phyloP scores from a whole-genome alignment of 2,329 filamentous ascomycete species.

The Arachnomyces sp. region DNA sequence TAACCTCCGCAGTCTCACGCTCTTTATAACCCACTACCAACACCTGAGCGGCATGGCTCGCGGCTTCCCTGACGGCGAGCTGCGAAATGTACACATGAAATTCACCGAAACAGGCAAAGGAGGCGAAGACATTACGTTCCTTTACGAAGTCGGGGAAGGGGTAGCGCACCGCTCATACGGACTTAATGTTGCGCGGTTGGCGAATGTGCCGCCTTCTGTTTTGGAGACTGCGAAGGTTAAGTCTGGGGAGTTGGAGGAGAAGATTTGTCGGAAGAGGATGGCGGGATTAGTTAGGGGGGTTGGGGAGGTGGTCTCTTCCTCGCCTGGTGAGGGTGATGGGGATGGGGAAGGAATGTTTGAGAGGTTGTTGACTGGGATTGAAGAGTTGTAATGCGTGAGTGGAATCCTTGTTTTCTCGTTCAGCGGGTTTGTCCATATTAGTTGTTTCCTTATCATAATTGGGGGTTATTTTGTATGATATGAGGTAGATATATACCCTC shows the following conservation, averaged over 20 bases:
- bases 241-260: constrained; percentile 70
- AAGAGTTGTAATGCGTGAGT: constrained; percentile 29
- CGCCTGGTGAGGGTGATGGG: constrained; percentile 7
- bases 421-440: too few species aligned
- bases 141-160: constrained; percentile 87
- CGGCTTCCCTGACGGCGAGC: constrained; percentile 55
- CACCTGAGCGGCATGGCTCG: constrained; percentile 67
- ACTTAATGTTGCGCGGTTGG: constrained; percentile 81
- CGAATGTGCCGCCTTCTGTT: constrained; percentile 68
- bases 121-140: constrained; percentile 75
- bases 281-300: constrained; percentile 26
- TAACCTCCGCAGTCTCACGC: constrained; percentile 65
- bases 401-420: too few species aligned
- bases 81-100: constrained; percentile 90
- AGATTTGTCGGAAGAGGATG: constrained; percentile 58
- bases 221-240: constrained; percentile 73
- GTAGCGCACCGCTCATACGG: constrained; percentile 93
- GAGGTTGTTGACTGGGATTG: constrained; percentile 34
- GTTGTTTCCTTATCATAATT: too few species aligned
- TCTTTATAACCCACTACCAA: constrained; percentile 99
- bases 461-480: too few species aligned
- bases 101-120: constrained; percentile 56
- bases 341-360: constrained; percentile 26
- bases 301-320: constrained; percentile 18
- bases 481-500: too few species aligned